Conservation (phyloP, 2,329 filamentous ascomycete genomes). For the Grosmannia clavigera region DNA sequence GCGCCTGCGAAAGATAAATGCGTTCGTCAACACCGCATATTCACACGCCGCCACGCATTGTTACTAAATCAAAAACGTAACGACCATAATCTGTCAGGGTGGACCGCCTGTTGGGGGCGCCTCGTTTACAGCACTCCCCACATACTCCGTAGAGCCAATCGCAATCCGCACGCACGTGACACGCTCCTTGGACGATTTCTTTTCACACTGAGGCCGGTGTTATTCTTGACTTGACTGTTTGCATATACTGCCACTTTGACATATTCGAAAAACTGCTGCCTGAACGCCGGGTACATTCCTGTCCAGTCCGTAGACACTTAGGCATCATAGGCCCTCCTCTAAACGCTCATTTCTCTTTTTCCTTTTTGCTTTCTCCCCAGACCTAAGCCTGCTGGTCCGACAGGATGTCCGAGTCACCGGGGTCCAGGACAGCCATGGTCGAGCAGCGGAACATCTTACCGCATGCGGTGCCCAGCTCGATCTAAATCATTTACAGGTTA, state of each 20-base stretch:
- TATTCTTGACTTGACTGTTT: background rate
- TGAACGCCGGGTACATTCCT: slow-evolving; percentile 5
- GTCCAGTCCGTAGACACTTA: background rate
- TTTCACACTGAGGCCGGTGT: background rate
- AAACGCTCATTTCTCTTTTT: background rate
- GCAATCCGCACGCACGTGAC: background rate
- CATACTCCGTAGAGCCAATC: too few relatives aligned
- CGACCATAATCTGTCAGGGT: too few relatives aligned
- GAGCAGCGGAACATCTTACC: slow-evolving; percentile 97
- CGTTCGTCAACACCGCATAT: too few relatives aligned
- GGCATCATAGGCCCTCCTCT: background rate
- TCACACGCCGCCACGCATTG: too few relatives aligned
- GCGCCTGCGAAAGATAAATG: too few relatives aligned
- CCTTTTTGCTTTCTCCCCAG: background rate
- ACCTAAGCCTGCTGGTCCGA: slow-evolving; percentile 58
- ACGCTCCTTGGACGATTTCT: background rate
- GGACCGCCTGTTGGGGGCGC: too few relatives aligned
- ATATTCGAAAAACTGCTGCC: background rate
- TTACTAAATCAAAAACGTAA: too few relatives aligned
- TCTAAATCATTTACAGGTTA: slow-evolving; percentile 52
- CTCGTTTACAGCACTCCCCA: too few relatives aligned
- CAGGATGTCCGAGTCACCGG: slow-evolving; percentile 97
- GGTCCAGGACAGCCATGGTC: slow-evolving; percentile 93
- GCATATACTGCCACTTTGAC: background rate
- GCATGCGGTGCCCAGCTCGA: slow-evolving; percentile 95